These are phyloP conservation scores for Umbilicus rupestris DNA, from an alignment of 164 flowering plant species.

Conservation along the genomic window DNA sequence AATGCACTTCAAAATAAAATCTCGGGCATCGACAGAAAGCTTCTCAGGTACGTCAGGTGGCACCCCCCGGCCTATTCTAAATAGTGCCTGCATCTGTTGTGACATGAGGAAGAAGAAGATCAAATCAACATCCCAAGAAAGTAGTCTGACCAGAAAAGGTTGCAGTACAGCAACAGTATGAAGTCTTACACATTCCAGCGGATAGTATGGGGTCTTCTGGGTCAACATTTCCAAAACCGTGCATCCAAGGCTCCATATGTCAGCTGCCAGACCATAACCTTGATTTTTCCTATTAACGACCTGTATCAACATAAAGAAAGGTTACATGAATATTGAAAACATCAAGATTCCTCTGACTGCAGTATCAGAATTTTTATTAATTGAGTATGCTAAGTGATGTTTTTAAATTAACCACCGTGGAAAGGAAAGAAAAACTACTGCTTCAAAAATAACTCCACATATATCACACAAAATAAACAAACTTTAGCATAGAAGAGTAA, in stretches of 20 bases:
- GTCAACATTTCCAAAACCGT: constrained; percentile 95
- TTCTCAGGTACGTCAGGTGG: constrained; percentile 58
- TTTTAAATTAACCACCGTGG: too few relatives aligned
- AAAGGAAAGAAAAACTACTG: too few relatives aligned
- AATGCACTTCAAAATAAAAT: constrained; percentile 61
- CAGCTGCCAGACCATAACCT: constrained; percentile 89
- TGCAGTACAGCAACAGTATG: background rate
- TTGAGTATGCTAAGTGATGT: background rate
- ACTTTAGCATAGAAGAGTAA: too few relatives aligned
- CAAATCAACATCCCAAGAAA: background rate
- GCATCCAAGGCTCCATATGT: constrained; percentile 99
- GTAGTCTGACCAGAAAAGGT: background rate
- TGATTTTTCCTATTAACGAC: constrained; percentile 54
- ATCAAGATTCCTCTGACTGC: background rate
- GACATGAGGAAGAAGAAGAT: constrained; percentile 4
- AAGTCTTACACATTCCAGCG: constrained; percentile 52
- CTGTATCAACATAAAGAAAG: constrained; percentile 24
- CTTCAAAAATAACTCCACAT: too few relatives aligned
- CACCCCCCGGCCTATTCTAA: constrained; percentile 59
- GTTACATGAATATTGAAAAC: background rate
- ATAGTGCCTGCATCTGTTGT: constrained; percentile 67
- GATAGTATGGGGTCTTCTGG: constrained; percentile 51
- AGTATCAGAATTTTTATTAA: background rate
- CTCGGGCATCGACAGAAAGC: constrained; percentile 65
- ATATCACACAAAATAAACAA: too few relatives aligned